Percentiles rank a stretch among this genome's conserved stretches.
phyloP scores from a whole-genome alignment of 1,139 yeast genomes.

The Lodderomyces orthopsilosis region DNA sequence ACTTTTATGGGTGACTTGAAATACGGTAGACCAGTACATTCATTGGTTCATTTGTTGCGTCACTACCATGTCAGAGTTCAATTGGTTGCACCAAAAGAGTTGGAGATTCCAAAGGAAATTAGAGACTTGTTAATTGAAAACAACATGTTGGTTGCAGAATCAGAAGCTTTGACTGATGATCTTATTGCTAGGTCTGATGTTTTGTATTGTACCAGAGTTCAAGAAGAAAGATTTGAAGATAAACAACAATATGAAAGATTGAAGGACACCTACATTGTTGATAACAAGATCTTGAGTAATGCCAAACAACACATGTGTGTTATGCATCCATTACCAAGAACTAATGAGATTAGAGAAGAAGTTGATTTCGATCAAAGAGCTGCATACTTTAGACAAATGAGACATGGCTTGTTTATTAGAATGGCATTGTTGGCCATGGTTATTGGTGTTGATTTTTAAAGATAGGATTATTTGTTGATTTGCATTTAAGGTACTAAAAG shows the following conservation, averaged over 20 bases:
- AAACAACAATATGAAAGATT: slow-evolving; percentile 77
- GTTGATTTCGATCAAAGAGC: slow-evolving; percentile 99
- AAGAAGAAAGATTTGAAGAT: slow-evolving; percentile 89
- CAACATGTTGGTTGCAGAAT: slow-evolving; percentile 71
- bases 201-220: slow-evolving; percentile 96
- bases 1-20: slow-evolving; percentile 99
- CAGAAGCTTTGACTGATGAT: slow-evolving; percentile 74
- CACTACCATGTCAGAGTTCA: slow-evolving; percentile 93
- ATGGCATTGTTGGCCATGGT: slow-evolving; percentile 99
- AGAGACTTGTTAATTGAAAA: slow-evolving; percentile 60
- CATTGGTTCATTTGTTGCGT: slow-evolving; percentile 84
- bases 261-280: slow-evolving; percentile 89
- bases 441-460: slow-evolving; percentile 71
- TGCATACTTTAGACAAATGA: slow-evolving; percentile 98
- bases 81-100: slow-evolving; percentile 86
- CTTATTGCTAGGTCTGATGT: slow-evolving; percentile 90
- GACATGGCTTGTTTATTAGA: slow-evolving; percentile 95
- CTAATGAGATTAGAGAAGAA: slow-evolving; percentile 93
- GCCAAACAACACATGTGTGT: slow-evolving; percentile 99
- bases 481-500: slow-evolving; percentile 1
- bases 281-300: slow-evolving; percentile 82
- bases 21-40: slow-evolving; percentile 98
- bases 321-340: slow-evolving; percentile 98
- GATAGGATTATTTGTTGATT: not conserved
- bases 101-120: slow-evolving; percentile 74